phyloP scores from a whole-genome alignment of 257 asterid genomes.

The Solanum commersonii region DNA sequence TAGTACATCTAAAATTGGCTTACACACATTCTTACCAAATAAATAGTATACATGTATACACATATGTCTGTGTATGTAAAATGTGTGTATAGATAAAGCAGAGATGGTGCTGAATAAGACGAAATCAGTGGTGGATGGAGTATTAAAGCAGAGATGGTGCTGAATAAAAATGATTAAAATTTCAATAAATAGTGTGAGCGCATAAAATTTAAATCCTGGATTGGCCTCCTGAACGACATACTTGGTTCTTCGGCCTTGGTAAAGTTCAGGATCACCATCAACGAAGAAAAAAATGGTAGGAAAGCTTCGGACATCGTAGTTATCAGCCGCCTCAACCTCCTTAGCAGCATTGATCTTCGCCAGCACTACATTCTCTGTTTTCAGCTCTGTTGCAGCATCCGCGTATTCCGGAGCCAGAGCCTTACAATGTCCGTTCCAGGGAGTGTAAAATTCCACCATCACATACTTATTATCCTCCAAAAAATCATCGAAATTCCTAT shows the following conservation, averaged over 20 bases:
- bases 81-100: background rate
- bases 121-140: background rate
- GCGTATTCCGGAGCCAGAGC: conserved; percentile 84
- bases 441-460: conserved; percentile 90
- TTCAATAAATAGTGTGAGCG: background rate
- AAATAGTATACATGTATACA: background rate
- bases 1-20: background rate
- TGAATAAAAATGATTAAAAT: background rate
- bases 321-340: conserved; percentile 69
- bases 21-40: background rate
- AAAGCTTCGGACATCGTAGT: conserved; percentile 69
- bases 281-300: conserved; percentile 73
- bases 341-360: conserved; percentile 78
- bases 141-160: background rate
- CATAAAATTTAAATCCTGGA: background rate
- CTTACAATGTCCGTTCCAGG: conserved; percentile 92
- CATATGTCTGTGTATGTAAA: background rate
- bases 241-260: conserved; percentile 69
- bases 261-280: conserved; percentile 67
- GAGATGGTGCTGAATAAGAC: background rate
- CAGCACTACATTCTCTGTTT: conserved; percentile 52
- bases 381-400: conserved; percentile 72
- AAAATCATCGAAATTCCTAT: conserved; percentile 58
- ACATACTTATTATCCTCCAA: conserved; percentile 50
- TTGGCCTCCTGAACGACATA: conserved; percentile 3